Evolutionary conservation across 2,329 filamentous ascomycete species (phyloP).

Genomic region (Fusarium praegraminearum): DNA sequence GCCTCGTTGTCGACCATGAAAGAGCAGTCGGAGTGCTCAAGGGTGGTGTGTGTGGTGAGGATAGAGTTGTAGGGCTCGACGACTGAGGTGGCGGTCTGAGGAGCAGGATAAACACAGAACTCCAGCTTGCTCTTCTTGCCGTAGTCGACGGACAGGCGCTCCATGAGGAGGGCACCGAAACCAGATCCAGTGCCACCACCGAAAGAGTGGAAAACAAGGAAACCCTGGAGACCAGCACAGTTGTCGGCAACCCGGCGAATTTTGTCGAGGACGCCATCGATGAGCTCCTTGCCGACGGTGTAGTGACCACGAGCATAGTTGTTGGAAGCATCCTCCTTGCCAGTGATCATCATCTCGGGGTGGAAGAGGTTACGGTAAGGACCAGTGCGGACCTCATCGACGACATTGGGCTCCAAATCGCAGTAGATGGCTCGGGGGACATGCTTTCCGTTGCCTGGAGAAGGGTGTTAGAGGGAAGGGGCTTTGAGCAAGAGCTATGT

Average conservation of each 20-base stretch:
- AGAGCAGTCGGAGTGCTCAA: slow-evolving; percentile 99
- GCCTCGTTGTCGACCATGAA: slow-evolving; percentile 99
- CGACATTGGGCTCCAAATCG: slow-evolving; percentile 99
- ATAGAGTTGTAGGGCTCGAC: slow-evolving; percentile 99
- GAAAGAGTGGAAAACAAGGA: slow-evolving; percentile 99
- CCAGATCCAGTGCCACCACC: slow-evolving; percentile 98
- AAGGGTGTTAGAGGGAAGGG: slow-evolving; percentile 39
- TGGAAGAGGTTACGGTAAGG: slow-evolving; percentile 97
- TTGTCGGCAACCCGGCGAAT: slow-evolving; percentile 97
- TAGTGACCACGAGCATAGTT: slow-evolving; percentile 99
- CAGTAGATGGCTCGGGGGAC: slow-evolving; percentile 99
- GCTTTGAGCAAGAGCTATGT: slow-evolving; percentile 3
- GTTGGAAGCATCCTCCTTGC: slow-evolving; percentile 99
- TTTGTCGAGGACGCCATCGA: slow-evolving; percentile 97
- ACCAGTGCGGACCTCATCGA: slow-evolving; percentile 99
- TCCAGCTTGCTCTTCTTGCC: slow-evolving; percentile 99
- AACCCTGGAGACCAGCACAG: slow-evolving; percentile 97
- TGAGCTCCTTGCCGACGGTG: slow-evolving; percentile 99
- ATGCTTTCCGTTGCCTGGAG: slow-evolving; percentile 94
- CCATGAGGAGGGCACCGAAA: slow-evolving; percentile 98
- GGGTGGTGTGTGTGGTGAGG: slow-evolving; percentile 97
- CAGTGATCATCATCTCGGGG: slow-evolving; percentile 99
- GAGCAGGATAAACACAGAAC: slow-evolving; percentile 99
- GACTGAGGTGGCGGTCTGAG: slow-evolving; percentile 95
- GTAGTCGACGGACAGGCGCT: slow-evolving; percentile 98